Evolutionary conservation across 2,329 filamentous ascomycete genomes (phyloP), one percentile per base, ranked within the genome.

Genomic region (Aaosphaeria pasadenensis): DNA sequence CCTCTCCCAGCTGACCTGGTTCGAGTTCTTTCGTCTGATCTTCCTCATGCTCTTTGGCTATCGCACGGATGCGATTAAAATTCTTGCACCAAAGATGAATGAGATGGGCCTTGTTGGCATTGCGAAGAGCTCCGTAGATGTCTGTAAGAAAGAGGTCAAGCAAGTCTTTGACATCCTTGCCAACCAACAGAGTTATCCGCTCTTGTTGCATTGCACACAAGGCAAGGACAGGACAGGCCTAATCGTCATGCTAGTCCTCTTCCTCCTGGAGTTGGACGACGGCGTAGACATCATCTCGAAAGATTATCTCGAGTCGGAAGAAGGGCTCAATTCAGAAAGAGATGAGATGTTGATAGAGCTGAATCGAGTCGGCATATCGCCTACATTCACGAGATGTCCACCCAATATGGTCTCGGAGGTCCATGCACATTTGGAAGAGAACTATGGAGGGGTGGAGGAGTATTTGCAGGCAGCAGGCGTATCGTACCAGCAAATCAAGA

Each of bases 221-320:
- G 91, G 91, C 49, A 96, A 95, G 66, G 91, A 95, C 63, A 81
- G 91, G 2, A 91, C 84, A 1, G 91, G 91, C 0, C 73, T 95
- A 9, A 75, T 88, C 7, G 75, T 89, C 5, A 74, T 87, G 38
- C 73, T 95, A 4, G 69, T 87, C 0, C 72, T 95, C 17, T 76
- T 92, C 59, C 72, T 88, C 7, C 74, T 88, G 4, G 71, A 63
- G 30, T 64, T 88, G 1, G 80, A 83, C 0, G n/a, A 36, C 33
- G n/a, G 33, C 33, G 49, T 75, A 1, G 64, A 77, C 0, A 86
- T 83, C 2, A 84, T 95, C 39, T 75, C 82, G 46, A 63, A 84
- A 53, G 91, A 95, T 70, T 95, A 95, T 66, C 68, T 79, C 50
- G 76, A 86, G 28, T 89, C 86, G 3, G 76, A 81, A 47, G 72